Percentiles rank a stretch among this genome's conserved stretches.
Conservation (phyloP, 345 rosid genomes). For the Anacardium occidentale region DNA sequence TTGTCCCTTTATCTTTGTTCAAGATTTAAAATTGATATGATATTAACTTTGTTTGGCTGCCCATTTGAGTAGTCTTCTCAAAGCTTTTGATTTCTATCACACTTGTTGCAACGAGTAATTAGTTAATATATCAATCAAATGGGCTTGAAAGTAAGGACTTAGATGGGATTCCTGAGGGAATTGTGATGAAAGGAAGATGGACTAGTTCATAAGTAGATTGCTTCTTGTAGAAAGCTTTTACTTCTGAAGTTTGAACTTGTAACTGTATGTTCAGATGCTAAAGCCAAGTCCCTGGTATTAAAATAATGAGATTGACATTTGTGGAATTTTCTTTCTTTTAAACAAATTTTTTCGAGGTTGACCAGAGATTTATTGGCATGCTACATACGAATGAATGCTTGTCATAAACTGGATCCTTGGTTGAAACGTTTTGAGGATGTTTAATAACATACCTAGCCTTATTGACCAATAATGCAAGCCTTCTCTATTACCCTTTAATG, state of each 20-base stretch:
- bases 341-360: neutral
- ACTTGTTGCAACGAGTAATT: too few relatives aligned
- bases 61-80: too few relatives aligned
- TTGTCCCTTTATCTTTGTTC: too few relatives aligned
- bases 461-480: neutral
- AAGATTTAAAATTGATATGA: too few relatives aligned
- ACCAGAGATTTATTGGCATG: neutral
- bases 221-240: neutral
- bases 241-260: slow-evolving; percentile 11
- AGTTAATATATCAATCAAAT: too few relatives aligned
- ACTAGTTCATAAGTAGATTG: neutral
- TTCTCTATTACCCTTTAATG: neutral
- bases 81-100: too few relatives aligned
- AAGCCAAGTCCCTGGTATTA: neutral
- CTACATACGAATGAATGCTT: too few relatives aligned
- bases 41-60: too few relatives aligned
- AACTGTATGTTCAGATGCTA: neutral
- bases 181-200: slow-evolving; percentile 40
- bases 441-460: neutral
- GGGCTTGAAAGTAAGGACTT: slow-evolving; percentile 43
- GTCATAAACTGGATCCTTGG: too few relatives aligned
- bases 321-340: neutral
- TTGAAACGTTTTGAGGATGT: neutral
- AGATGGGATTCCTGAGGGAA: slow-evolving; percentile 54
- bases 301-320: neutral